Evolutionary conservation across 805 yeast species (phyloP), one percentile per base, ranked within the genome.

Genomic region (Pichia thaimueangensis): DNA sequence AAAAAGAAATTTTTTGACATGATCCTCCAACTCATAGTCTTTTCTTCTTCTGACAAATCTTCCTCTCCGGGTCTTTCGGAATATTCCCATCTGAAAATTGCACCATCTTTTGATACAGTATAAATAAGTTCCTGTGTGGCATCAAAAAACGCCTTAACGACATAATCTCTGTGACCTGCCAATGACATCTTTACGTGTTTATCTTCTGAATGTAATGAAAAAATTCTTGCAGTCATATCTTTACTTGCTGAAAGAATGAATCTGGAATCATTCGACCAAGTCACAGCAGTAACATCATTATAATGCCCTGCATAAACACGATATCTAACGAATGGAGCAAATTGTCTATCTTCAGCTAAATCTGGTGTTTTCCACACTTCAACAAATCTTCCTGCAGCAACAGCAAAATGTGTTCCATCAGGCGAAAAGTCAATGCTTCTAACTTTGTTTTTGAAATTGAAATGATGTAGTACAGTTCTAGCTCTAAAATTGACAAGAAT

Each of bases 331-430:
- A 93, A 93, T 13, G 98, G 98, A 0, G 96, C 93, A 70, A 93
- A 93, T 59, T 88, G 96, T 47, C 95, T 73, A 56, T 87, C 96
- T 53, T 86, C 93, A 7, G 78, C 66, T 20, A 70, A 68, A 36
- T 76, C 80, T 0, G 97, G 97, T 1, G 97, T 86, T 56, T 78
- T 81, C 98, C 98, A 93, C 8, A 93, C 81, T 61, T 93, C 97
- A 15, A 91, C 68, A 41, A 84, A 82, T 51, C 95, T 68, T 6
- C 86, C 87, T 28, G 80, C 69, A 4, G 95, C 95, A 22, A 87
- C 73, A 6, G 97, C 97, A 65, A 93, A 89, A 54, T 77, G 76
- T 35, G 71, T 71, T 2, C 97, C 97, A 62, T 87, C 88, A 2
- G 96, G 93, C 40, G 95, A 80, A 62, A 93, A 93, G 55, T 82